Conservation (phyloP, 345 rosid species). For the Geranium rotundifolium region DNA sequence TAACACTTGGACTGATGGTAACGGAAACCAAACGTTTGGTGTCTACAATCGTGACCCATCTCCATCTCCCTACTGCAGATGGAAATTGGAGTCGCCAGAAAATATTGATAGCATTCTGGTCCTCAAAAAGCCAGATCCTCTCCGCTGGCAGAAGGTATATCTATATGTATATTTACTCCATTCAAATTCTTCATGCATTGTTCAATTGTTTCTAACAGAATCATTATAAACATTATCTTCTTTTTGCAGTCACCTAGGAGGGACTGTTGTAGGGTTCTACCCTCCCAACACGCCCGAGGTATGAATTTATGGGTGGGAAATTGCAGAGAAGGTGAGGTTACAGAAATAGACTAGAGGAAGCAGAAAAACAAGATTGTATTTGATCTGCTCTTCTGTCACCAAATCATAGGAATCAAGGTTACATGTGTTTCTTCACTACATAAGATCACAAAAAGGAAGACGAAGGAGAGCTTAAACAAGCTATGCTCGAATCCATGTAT, state of each 20-base stretch:
- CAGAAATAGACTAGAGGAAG: conserved; percentile 21
- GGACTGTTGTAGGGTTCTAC: conserved; percentile 73
- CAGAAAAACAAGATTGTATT: not conserved
- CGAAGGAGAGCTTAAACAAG: no score
- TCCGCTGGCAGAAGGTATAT: conserved; percentile 59
- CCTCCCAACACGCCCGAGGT: conserved; percentile 32
- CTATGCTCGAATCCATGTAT: no score
- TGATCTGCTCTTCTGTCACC: not conserved
- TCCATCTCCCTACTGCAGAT: conserved; percentile 40
- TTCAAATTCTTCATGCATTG: not conserved
- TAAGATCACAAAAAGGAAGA: no score
- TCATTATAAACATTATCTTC: not conserved
- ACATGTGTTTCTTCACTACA: no score
- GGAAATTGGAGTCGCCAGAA: conserved; percentile 61
- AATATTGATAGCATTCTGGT: conserved; percentile 39
- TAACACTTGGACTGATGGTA: conserved; percentile 32
- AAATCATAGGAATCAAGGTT: not conserved
- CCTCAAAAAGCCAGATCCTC: conserved; percentile 54
- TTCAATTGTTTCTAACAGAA: not conserved
- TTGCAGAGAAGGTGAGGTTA: conserved; percentile 54
- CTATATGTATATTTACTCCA: no score
- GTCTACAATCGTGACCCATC: conserved; percentile 29
- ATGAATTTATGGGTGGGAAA: conserved; percentile 65
- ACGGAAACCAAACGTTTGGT: conserved; percentile 46
- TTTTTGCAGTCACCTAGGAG: conserved; percentile 63